Evolutionary conservation across 306 rosid genomes (phyloP), one percentile per base, ranked within the genome.

Genomic region (Vigna reflexopilosa): DNA sequence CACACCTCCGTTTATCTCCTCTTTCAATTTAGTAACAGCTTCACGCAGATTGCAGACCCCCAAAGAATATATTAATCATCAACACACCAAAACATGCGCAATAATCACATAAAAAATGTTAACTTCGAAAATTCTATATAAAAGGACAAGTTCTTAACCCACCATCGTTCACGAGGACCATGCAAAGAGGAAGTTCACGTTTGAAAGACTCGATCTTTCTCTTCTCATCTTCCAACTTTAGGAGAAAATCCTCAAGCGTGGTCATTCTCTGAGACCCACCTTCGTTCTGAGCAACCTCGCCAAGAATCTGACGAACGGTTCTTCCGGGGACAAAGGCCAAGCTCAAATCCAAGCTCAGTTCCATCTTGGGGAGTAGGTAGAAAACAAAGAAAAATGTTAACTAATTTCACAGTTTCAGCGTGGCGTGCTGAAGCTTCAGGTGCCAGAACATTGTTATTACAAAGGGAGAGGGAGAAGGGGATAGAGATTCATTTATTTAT

Each of bases 161-260:
- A 92, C 97, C 93, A 67, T 92, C 88, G 36, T 76, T 85, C 7
- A 92, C 84, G 19, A 92, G 87, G 66, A 86, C 42, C 88, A 87
- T 81, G 80, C 89, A 88, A 36, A 89, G 90, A 36, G 97, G 97
- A 86, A 92, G 97, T 84, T 92, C 93, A 9, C 96, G 87, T 76
- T 92, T 90, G 71, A 92, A 92, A 40, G 88, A 93, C 17, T 89
- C 91, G 64, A 90, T 89, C 77, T 92, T 92, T 14, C 77, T 83
- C 88, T 75, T 81, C 79, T 92, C 97, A 40, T 89, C 97, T 67
- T 89, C 96, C 83, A 93, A 80, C 72, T 91, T 83, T 28, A 44
- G 9, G 32, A 80, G 82, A 32, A 76, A 87, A 42, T 72, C 90
- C 20, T 78, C 87, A 45, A 88, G 88, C 86, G 73, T 87, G 13